phyloP scores from a whole-genome alignment of 345 rosid genomes.

The Lumnitzera littorea region DNA sequence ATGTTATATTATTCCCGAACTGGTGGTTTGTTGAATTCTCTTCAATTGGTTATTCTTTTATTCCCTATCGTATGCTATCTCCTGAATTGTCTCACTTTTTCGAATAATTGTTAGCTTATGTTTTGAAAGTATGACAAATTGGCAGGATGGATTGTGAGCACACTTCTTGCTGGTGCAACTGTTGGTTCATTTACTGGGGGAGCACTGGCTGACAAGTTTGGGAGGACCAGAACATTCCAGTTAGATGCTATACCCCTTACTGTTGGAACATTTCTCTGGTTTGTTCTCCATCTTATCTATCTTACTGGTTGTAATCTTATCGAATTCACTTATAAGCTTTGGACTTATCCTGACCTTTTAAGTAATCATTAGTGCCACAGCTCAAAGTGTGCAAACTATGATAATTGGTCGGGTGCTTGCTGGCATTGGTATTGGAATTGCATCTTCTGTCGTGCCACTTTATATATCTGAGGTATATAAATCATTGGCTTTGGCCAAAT shows the following conservation, averaged over 20 bases:
- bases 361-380: conserved; percentile 57
- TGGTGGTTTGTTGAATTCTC: no score
- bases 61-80: neutral
- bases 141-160: conserved; percentile 96
- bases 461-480: conserved; percentile 86
- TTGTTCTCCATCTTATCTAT: conserved; percentile 6
- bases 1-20: no score
- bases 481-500: neutral
- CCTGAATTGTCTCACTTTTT: neutral
- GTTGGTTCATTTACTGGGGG: conserved; percentile 97
- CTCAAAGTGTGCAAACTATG: conserved; percentile 87
- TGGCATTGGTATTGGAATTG: conserved; percentile 95
- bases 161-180: conserved; percentile 95
- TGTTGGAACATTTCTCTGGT: conserved; percentile 85
- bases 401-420: conserved; percentile 93
- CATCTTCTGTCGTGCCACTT: conserved; percentile 95
- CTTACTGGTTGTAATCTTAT: neutral
- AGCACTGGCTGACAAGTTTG: conserved; percentile 86
- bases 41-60: no score
- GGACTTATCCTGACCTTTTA: conserved; percentile 12
- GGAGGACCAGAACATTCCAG: conserved; percentile 85
- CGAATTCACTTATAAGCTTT: neutral
- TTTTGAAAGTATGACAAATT: conserved; percentile 7
- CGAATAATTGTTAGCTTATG: neutral
- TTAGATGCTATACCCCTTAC: conserved; percentile 92